phyloP scores from a whole-genome alignment of 1,284 basidiomycete genomes.

The Ganoderma sinense region DNA sequence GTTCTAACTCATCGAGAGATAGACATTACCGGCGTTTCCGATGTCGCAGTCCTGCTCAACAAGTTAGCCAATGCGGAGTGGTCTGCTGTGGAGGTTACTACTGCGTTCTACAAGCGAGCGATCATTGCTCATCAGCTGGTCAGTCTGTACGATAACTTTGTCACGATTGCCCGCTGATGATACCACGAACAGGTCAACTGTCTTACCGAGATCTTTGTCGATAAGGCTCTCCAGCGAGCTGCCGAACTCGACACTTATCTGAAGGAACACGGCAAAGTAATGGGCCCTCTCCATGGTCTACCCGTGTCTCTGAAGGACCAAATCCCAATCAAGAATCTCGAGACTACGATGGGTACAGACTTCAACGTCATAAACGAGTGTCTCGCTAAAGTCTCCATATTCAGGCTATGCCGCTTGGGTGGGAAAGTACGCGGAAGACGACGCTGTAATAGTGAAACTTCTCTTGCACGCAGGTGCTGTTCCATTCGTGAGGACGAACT shows the following conservation, averaged over 20 bases:
- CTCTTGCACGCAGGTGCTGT: constrained; percentile 69
- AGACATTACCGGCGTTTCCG: constrained; percentile 34
- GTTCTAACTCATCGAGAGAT: constrained; percentile 51
- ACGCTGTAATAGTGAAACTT: constrained; percentile 58
- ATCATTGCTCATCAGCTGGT: constrained; percentile 61
- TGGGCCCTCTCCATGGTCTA: constrained; percentile 59
- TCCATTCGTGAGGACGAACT: constrained; percentile 74
- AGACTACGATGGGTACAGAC: constrained; percentile 59
- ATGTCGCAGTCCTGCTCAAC: constrained; percentile 39
- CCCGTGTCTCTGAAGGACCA: constrained; percentile 58
- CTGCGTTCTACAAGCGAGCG: constrained; percentile 57
- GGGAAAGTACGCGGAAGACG: constrained; percentile 32
- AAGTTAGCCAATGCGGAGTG: constrained; percentile 47
- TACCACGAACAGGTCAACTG: constrained; percentile 47
- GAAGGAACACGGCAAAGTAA: constrained; percentile 42
- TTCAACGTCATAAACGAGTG: not conserved
- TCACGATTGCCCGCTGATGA: not conserved
- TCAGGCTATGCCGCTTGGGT: constrained; percentile 42
- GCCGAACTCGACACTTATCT: constrained; percentile 50
- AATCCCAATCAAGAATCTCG: constrained; percentile 61
- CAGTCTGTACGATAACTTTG: constrained; percentile 28
- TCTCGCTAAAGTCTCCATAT: constrained; percentile 21
- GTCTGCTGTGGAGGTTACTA: constrained; percentile 47
- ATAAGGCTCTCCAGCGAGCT: constrained; percentile 52
- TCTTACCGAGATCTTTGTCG: constrained; percentile 54